Evolutionary conservation across 805 yeast genomes (phyloP), one percentile per base, ranked within the genome.

Genomic region (Starmerella floricola): DNA sequence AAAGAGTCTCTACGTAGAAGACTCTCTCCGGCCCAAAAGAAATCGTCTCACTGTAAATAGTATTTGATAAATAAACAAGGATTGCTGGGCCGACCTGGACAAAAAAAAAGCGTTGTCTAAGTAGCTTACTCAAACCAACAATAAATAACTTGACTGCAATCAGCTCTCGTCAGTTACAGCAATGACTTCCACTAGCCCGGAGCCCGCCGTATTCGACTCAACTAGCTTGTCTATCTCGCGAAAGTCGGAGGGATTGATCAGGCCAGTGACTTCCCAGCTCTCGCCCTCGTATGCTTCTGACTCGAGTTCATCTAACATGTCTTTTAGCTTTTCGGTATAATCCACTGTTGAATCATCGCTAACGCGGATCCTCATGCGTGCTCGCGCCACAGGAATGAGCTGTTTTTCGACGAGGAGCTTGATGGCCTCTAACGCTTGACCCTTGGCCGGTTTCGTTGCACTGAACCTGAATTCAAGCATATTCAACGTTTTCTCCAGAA

Each of bases 371-470:
- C 84, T 78, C 98, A 91, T 91, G 54, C 79, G 79, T 0, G 97
- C 97, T 51, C 98, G 71, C 0, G 85, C 94, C 44, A 91, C 87
- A 8, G 97, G 97, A 21, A 91, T 79, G 26, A 86, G 66, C 61
- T 91, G 97, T 50, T 74, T 72, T 26, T 77, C 72, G 3, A 83
- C 78, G 38, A 91, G 65, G 38, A 80, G 58, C 56, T 75, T 81
- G 50, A 91, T 87, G 3, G 94, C 95, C 42, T 91, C 97, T 35
- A 91, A 63, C 0, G 97, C 96, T 59, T 86, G 95, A 11, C 72
- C 69, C 61, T 91, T 91, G 23, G 94, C 82, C 6, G 83, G 71
- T 38, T 71, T 72, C 8, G 51, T 44, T 18, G 87, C 71, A 16
- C 75, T 75, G 50, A 83, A 71, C 58, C 85, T 86, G 61, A 81